A percentile compares a stretch with the other conserved stretches of the same genome.
These are phyloP conservation scores for Trichoderma endophyticum DNA, from an alignment of 2,329 filamentous ascomycete species.

Conservation along the genomic window DNA sequence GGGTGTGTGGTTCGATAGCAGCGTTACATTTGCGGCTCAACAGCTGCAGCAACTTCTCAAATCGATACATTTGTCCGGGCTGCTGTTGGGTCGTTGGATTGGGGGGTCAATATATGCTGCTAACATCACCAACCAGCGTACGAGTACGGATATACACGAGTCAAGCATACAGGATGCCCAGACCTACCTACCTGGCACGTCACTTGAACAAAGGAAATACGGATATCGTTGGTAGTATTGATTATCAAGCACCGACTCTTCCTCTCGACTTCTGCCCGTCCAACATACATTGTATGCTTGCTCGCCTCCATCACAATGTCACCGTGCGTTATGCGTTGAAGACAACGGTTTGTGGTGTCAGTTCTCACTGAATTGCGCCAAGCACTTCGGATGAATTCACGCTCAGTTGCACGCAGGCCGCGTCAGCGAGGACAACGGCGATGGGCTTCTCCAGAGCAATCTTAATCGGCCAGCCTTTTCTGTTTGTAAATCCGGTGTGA, in stretches of 20 bases:
- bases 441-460: constrained; percentile 69
- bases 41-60: constrained; percentile 11
- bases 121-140: background rate
- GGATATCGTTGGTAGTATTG: constrained; percentile 3
- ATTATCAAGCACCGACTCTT: constrained; percentile 5
- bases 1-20: background rate
- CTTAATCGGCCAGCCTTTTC: constrained; percentile 49
- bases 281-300: background rate
- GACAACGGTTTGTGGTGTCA: background rate
- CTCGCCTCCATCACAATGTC: background rate
- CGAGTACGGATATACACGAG: background rate
- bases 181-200: background rate
- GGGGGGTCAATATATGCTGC: background rate
- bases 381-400: constrained; percentile 29
- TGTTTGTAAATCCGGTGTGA: constrained; percentile 15
- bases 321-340: background rate
- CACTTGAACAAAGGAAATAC: background rate
- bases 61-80: constrained; percentile 7
- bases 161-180: background rate
- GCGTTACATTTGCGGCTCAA: background rate
- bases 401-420: constrained; percentile 59
- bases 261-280: background rate
- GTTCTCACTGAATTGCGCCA: background rate
- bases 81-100: constrained; percentile 1
- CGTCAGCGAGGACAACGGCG: constrained; percentile 69